These are phyloP conservation scores for Sporisorium reilianum DNA, from an alignment of 1,284 basidiomycete genomes.

Conservation along the genomic window DNA sequence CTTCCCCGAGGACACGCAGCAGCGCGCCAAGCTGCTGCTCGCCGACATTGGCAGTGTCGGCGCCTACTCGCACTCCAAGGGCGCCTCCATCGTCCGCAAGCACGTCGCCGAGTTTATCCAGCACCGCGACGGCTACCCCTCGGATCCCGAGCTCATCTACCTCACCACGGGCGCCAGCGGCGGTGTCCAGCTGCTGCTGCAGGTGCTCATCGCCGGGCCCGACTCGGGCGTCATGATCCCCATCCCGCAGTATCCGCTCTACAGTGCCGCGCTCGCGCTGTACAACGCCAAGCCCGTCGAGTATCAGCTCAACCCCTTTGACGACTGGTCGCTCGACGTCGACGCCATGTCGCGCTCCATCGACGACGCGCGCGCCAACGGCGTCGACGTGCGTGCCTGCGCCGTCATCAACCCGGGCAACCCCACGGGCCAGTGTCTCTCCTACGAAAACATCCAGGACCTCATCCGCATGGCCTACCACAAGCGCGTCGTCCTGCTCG, in stretches of 20 bases:
- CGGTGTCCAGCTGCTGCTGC: constrained; percentile 88
- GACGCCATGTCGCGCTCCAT: constrained; percentile 79
- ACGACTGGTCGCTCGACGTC: constrained; percentile 87
- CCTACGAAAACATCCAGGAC: constrained; percentile 59
- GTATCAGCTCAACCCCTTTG: constrained; percentile 87
- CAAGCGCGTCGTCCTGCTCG: constrained; percentile 63
- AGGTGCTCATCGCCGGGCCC: constrained; percentile 78
- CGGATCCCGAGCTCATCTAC: constrained; percentile 88
- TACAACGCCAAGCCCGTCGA: constrained; percentile 83
- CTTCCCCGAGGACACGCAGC: constrained; percentile 88
- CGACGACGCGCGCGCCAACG: constrained; percentile 77
- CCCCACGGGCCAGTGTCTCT: constrained; percentile 65
- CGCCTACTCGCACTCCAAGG: constrained; percentile 96
- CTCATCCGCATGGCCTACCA: constrained; percentile 63
- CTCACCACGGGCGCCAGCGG: constrained; percentile 92
- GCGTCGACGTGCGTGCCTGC: constrained; percentile 69
- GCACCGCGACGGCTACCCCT: constrained; percentile 74
- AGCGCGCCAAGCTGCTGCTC: constrained; percentile 82
- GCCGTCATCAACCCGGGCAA: constrained; percentile 69
- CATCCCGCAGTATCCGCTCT: constrained; percentile 97
- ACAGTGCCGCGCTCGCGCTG: constrained; percentile 92
- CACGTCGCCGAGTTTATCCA: constrained; percentile 90
- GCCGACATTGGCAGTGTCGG: constrained; percentile 93
- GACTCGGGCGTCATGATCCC: constrained; percentile 88
- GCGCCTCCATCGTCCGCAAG: constrained; percentile 87